Percentiles rank a stretch among this genome's conserved stretches.
These are phyloP conservation scores for Eutrema yunnanense DNA, from an alignment of 345 rosid species.

Conservation along the genomic window DNA sequence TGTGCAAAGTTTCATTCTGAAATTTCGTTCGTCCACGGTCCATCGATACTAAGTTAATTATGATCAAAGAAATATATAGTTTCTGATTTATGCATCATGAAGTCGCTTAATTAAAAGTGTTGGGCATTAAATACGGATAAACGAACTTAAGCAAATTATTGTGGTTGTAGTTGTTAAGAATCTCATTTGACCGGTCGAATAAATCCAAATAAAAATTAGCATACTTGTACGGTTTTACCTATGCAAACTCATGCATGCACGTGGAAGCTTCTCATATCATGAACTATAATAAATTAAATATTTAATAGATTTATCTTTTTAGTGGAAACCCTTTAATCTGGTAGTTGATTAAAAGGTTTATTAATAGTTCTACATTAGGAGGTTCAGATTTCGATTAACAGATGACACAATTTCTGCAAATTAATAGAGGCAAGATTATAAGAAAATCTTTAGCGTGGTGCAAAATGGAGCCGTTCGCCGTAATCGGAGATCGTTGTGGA, in stretches of 20 bases:
- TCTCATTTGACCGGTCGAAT: constrained; percentile 17
- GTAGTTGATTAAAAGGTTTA: too few species aligned
- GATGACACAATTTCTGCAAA: too few species aligned
- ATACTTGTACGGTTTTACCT: not conserved
- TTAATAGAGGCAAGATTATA: too few species aligned
- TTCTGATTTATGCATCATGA: not conserved
- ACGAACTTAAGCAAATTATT: constrained; percentile 21
- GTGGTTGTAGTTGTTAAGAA: constrained; percentile 32
- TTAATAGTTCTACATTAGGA: too few species aligned
- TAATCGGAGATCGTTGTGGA: too few species aligned
- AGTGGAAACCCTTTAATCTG: too few species aligned
- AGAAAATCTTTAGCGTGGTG: too few species aligned
- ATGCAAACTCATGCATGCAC: constrained; percentile 11
- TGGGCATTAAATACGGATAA: constrained; percentile 15
- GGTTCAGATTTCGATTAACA: too few species aligned
- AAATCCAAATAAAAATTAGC: not conserved
- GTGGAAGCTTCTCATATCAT: constrained; percentile 27
- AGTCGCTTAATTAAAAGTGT: constrained; percentile 1
- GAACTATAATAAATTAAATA: not conserved
- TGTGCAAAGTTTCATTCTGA: not conserved
- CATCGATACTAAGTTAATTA: not conserved
- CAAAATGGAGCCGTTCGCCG: too few species aligned
- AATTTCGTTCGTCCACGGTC: not conserved
- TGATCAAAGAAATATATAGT: not conserved
- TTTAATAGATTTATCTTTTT: not conserved